Base-by-base conservation (phyloP, 371 early-diverging fungal species). In the Fennellomyces sp. region DNA sequence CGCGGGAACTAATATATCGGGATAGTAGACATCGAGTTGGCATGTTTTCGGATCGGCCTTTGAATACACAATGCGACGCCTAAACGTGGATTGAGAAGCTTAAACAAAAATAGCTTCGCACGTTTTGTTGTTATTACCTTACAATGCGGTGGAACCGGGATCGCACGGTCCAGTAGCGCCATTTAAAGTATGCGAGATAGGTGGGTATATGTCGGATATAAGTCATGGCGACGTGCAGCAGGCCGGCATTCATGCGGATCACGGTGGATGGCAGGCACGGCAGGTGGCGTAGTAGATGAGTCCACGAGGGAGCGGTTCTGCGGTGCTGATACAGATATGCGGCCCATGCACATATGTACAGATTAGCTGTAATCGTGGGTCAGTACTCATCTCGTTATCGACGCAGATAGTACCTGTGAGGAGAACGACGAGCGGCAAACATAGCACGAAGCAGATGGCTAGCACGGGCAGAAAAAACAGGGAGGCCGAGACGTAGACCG, bases 331-430 rank as follows among this genome's bases (percentile, higher is more conserved):
- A 64, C 25, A 77, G 68, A 58, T 78, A 81, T 3, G 67, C 69
- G 45, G 65, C 51, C 85, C 85, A 85, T 51, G 85, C 85, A 49
- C 58, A 62, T 5, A 78, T 39, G 56, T 85, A 85, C 28, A 82
- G 61, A 10, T 72, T 61, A 23, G 29, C 51, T 50, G 29, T 12
- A 15, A 21, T 0, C 2, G 25, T 21, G 45, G n/a, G n/a, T n/a
- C n/a, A n/a, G n/a, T n/a, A n/a, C n/a, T n/a, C n/a, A n/a, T n/a
- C n/a, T n/a, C n/a, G n/a, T n/a, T n/a, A n/a, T n/a, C n/a, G n/a
- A n/a, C n/a, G n/a, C n/a, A n/a, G n/a, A n/a, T n/a, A n/a, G 52
- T 72, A 80, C 80, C 64, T 38, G 68, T 58, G 52, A 52, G 27
- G 41, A 66, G 68, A n/a, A 65, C 55, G 13, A 80, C 15, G 12